Evolutionary conservation across 2,329 filamentous ascomycete genomes (phyloP).

Genomic region (Davidsoniella neocaledoniae): DNA sequence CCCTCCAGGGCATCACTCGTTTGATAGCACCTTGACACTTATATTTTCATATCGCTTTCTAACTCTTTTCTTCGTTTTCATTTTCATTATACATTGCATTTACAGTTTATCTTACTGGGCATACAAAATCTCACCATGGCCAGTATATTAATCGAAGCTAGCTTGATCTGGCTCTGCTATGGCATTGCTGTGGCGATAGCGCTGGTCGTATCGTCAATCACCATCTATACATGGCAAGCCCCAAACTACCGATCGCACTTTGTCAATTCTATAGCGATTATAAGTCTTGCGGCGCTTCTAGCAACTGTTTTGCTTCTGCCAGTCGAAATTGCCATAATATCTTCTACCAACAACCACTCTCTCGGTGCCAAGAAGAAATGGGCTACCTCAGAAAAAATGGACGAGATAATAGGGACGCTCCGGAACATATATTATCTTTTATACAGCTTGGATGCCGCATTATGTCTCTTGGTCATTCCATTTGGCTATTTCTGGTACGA

Average conservation of each 20-base stretch:
- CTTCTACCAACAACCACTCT: conserved; percentile 61
- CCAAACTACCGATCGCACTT: conserved; percentile 69
- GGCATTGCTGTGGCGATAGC: conserved; percentile 64
- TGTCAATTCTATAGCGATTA: conserved; percentile 69
- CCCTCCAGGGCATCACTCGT: too few relatives aligned
- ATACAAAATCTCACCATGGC: too few relatives aligned
- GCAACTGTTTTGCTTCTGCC: conserved; percentile 85
- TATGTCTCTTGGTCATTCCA: conserved; percentile 79
- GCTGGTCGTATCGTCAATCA: conserved; percentile 61
- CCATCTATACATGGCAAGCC: conserved; percentile 82
- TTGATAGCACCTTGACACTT: too few relatives aligned
- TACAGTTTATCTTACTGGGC: too few relatives aligned
- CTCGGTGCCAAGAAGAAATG: conserved; percentile 81
- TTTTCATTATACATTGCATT: too few relatives aligned
- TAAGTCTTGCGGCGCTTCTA: conserved; percentile 73
- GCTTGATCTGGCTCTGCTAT: conserved; percentile 90
- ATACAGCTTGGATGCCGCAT: conserved; percentile 77
- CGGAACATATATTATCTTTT: conserved; percentile 84
- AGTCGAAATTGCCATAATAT: conserved; percentile 89
- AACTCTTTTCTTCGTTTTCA: too few relatives aligned
- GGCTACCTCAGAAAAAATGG: conserved; percentile 70
- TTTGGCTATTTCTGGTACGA: conserved; percentile 99
- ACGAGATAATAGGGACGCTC: conserved; percentile 62
- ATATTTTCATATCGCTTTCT: too few relatives aligned
- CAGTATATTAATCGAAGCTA: conserved; percentile 33